These are phyloP conservation scores for Panicum miliaceum DNA, from an alignment of 176 grass and related monocot genomes.

Conservation along the genomic window DNA sequence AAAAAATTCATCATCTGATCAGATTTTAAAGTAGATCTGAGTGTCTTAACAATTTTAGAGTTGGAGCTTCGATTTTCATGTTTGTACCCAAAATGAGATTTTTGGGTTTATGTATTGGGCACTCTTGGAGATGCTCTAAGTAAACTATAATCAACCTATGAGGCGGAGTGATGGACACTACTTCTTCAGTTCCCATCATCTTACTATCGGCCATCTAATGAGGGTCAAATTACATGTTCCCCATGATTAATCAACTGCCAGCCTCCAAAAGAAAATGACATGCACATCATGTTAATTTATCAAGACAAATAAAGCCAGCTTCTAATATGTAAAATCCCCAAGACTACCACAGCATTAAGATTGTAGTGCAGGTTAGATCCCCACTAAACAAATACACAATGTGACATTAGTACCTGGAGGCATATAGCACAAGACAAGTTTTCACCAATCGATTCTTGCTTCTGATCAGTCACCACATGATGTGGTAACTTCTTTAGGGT, in stretches of 20 bases:
- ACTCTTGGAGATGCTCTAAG: too few relatives aligned
- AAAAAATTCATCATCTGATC: too few relatives aligned
- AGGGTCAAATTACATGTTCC: neutral
- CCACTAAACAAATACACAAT: neutral
- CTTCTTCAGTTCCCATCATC: neutral
- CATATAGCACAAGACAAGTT: slow-evolving; percentile 73
- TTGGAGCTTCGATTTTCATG: too few relatives aligned
- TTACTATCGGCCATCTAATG: neutral
- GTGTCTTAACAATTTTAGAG: too few relatives aligned
- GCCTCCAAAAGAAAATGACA: slow-evolving; percentile 2
- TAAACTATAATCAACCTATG: slow-evolving; percentile 4
- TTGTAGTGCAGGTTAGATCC: neutral
- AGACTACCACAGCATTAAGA: neutral
- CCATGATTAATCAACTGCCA: neutral
- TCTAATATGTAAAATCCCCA: neutral
- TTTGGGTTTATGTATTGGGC: too few relatives aligned
- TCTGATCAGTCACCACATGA: slow-evolving; percentile 66
- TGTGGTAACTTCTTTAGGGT: slow-evolving; percentile 70
- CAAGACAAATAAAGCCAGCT: slow-evolving; percentile 5
- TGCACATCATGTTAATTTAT: slow-evolving; percentile 12
- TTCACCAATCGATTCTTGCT: slow-evolving; percentile 44
- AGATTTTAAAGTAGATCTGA: too few relatives aligned
- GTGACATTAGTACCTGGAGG: slow-evolving; percentile 57
- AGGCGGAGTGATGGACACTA: neutral
- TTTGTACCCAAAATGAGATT: too few relatives aligned